phyloP scores from a whole-genome alignment of 2,329 filamentous ascomycete species.

The Cercospora sesami region DNA sequence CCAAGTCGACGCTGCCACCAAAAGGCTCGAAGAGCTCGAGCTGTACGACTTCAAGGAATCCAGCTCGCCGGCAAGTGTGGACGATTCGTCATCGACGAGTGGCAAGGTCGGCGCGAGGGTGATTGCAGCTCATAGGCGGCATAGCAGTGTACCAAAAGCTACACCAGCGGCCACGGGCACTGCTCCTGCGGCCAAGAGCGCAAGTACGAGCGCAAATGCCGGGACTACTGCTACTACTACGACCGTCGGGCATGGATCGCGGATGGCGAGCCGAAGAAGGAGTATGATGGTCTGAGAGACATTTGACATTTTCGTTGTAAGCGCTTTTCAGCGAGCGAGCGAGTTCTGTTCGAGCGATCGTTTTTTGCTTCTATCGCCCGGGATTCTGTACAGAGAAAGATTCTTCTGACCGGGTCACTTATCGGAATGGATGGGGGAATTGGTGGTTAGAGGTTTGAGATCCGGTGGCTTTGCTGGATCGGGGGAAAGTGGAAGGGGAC shows the following conservation, averaged over 20 bases:
- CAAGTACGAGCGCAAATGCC: background rate
- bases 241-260: background rate
- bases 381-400: background rate
- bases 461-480: background rate
- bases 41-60: conserved; percentile 40
- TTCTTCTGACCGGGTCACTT: background rate
- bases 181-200: background rate
- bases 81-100: background rate
- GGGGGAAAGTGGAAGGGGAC: background rate
- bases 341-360: background rate
- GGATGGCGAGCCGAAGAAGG: conserved; percentile 38
- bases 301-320: background rate
- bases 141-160: conserved; percentile 32
- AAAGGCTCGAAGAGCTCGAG: conserved; percentile 35
- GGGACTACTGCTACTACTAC: conserved; percentile 6
- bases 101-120: background rate
- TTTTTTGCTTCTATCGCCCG: background rate
- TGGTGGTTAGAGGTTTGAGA: background rate
- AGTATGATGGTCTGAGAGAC: conserved; percentile 39
- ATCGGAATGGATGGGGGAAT: background rate
- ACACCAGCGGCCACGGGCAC: conserved; percentile 19
- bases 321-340: background rate
- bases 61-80: conserved; percentile 27
- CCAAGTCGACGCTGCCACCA: conserved; percentile 28
- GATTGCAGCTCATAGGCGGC: conserved; percentile 25